Conservation (phyloP, 495 filamentous ascomycete species). For the Elasticomyces elasticus region DNA sequence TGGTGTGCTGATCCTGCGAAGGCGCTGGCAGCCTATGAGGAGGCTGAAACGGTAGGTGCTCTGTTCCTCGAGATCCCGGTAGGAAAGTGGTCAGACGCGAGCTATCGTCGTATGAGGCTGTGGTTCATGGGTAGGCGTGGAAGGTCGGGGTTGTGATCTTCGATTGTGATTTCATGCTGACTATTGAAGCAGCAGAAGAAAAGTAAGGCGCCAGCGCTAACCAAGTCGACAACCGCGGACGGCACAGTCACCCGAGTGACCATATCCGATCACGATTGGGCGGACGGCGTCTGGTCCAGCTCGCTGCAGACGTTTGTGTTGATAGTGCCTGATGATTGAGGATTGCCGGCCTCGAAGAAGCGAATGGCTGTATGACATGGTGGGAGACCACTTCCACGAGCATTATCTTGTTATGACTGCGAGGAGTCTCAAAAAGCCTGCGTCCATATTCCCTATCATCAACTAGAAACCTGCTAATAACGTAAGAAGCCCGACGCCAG, state of each 20-base stretch:
- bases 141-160: not conserved
- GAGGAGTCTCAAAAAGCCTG: too few species aligned
- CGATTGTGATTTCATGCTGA: not conserved
- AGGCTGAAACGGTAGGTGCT: not conserved
- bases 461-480: too few species aligned
- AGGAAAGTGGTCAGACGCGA: too few species aligned
- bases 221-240: not conserved
- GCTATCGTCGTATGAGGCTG: too few species aligned
- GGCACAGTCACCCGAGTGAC: not conserved
- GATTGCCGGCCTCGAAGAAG: not conserved
- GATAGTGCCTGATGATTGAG: not conserved
- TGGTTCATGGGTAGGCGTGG: too few species aligned
- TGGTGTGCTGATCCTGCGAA: not conserved
- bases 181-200: too few species aligned
- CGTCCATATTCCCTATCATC: too few species aligned
- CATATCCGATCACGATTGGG: not conserved
- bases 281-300: not conserved
- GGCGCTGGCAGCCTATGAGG: not conserved
- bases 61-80: too few species aligned
- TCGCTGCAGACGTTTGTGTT: not conserved
- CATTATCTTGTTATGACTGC: not conserved
- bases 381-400: too few species aligned
- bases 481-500: too few species aligned
- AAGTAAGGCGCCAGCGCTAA: not conserved
- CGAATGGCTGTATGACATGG: not conserved